Evolutionary conservation across 305 asterid species (phyloP).

Genomic region (Fraxinus sp.): DNA sequence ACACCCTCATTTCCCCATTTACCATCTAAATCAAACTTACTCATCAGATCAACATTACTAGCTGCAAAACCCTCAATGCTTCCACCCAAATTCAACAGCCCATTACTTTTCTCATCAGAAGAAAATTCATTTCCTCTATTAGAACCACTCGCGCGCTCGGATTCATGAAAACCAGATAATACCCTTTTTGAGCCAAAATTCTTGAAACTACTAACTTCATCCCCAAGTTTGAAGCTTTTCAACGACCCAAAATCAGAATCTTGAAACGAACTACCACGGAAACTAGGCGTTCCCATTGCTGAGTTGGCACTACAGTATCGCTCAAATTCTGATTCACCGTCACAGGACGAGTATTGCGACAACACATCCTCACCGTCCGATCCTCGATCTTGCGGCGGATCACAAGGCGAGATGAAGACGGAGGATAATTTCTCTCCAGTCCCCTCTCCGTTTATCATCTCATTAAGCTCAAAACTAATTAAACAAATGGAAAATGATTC

Average conservation of each 20-base stretch:
- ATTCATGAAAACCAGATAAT: slow-evolving; percentile 32
- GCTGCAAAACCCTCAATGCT: slow-evolving; percentile 30
- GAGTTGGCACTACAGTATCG: slow-evolving; percentile 85
- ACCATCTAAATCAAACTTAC: slow-evolving; percentile 38
- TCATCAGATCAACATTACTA: slow-evolving; percentile 33
- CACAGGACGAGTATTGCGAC: slow-evolving; percentile 79
- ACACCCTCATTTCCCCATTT: slow-evolving; percentile 31
- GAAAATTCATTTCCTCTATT: slow-evolving; percentile 23
- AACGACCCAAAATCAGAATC: slow-evolving; percentile 68
- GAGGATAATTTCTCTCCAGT: slow-evolving; percentile 47
- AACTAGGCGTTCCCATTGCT: slow-evolving; percentile 81
- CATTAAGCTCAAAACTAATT: slow-evolving; percentile 21
- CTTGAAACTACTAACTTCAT: slow-evolving; percentile 44
- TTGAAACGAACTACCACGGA: slow-evolving; percentile 49
- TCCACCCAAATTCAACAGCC: slow-evolving; percentile 33
- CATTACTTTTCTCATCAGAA: slow-evolving; percentile 31
- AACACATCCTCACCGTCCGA: slow-evolving; percentile 64
- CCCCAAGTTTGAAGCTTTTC: slow-evolving; percentile 60
- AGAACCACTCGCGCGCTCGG: slow-evolving; percentile 19
- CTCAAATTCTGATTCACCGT: slow-evolving; percentile 79
- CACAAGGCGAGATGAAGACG: slow-evolving; percentile 37
- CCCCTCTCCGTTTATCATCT: slow-evolving; percentile 63
- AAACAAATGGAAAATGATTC: background rate
- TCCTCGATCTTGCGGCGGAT: slow-evolving; percentile 50
- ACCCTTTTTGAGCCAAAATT: slow-evolving; percentile 34